Evolutionary conservation across 257 asterid species (phyloP), one percentile per base, ranked within the genome.

Genomic region (Rehmannia glutinosa): DNA sequence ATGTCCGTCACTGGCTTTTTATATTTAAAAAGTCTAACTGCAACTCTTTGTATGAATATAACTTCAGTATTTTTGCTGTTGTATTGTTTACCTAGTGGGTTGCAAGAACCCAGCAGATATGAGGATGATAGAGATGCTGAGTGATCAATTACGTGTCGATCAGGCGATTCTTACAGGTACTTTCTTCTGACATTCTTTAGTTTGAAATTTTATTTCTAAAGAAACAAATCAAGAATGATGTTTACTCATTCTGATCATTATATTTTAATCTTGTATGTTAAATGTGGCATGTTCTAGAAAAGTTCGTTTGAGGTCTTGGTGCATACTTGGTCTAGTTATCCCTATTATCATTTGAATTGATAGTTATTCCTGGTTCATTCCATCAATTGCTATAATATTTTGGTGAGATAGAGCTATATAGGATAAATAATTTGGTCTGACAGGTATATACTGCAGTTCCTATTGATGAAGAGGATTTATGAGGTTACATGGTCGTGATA

Each of bases 21-120:
- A 67, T 30, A 41, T 66, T 58, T 66, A 62, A 28, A 57, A 69
- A 17, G 66, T 68, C 51, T 67, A 41, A 39, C 24, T 75, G 57
- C 55, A 9, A 39, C 51, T 49, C 30, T 33, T 19, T 73, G 13
- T 33, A 42, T 75, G 59, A 67, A 62, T 56, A 3, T 60, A 62
- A 50, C 68, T 60, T 57, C 50, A 54, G 12, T 74, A 27, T 20
- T 53, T 16, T 56, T 73, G 55, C 64, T 55, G 51, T 74, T 72
- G 11, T 72, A 38, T 64, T n/a, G 35, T 55, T 66, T 62, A 21
- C 66, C 47, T 73, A 94, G 99, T 94, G 79, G 99, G 99, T 30
- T 89, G 96, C 94, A 94, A 91, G 86, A 81, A 88, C 80, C 99
- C 99, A 32, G 97, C 99, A 61, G 99, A 94, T 75, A 68, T 94